Conservation (phyloP, 2,329 filamentous ascomycete species). For the Emericellopsis cladophorae region DNA sequence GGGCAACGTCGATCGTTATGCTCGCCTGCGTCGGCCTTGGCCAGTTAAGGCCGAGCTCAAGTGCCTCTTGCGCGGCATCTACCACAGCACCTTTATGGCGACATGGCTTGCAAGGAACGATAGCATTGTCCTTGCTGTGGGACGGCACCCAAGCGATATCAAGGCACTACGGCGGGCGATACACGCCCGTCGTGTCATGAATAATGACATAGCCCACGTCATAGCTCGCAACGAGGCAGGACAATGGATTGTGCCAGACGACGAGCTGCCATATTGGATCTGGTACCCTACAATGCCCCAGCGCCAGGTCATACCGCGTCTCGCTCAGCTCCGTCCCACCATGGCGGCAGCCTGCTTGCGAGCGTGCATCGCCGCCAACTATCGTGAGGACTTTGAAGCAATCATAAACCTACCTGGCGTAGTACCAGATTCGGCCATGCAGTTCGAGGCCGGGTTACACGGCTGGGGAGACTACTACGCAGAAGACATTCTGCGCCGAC, state of each 20-base stretch:
- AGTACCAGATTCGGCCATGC: neutral
- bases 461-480: neutral
- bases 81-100: neutral
- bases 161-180: neutral
- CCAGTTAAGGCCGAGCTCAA: neutral
- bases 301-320: neutral
- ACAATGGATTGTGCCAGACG: neutral
- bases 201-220: neutral
- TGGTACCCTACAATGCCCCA: neutral
- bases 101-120: neutral
- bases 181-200: neutral
- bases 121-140: neutral
- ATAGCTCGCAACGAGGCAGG: neutral
- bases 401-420: neutral
- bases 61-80: conserved; percentile 1
- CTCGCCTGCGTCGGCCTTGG: conserved; percentile 16
- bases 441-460: neutral
- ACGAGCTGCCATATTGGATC: neutral
- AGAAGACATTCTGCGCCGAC: neutral
- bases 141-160: neutral
- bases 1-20: conserved; percentile 25
- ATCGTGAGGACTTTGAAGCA: neutral
- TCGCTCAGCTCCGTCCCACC: neutral
- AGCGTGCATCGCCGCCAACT: neutral
- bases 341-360: neutral